Evolutionary conservation across 2,329 filamentous ascomycete species (phyloP).

Genomic region (Ophiostoma quercus): DNA sequence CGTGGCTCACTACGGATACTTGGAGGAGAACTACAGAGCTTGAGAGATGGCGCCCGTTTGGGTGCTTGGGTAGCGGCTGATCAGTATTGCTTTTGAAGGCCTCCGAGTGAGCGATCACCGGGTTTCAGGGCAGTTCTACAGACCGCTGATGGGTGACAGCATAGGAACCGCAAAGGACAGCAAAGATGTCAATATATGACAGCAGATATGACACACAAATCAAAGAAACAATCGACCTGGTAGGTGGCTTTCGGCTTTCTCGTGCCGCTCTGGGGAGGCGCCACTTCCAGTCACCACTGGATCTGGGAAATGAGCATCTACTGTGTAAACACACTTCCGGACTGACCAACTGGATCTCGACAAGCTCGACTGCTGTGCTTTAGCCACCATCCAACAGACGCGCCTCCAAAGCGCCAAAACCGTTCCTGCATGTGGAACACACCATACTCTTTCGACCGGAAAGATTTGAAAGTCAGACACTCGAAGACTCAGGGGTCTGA

Average conservation of each 20-base stretch:
- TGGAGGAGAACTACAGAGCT: too few relatives aligned
- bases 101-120: neutral
- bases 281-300: neutral
- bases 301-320: constrained; percentile 9
- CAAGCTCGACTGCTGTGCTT: neutral
- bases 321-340: neutral
- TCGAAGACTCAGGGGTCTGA: neutral
- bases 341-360: neutral
- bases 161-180: too few relatives aligned
- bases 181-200: neutral
- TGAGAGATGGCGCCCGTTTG: neutral
- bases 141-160: too few relatives aligned
- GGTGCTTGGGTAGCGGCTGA: neutral
- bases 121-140: too few relatives aligned
- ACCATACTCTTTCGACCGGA: neutral
- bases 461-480: neutral
- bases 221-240: neutral
- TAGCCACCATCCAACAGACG: neutral
- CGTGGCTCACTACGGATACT: neutral
- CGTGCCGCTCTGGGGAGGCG: neutral
- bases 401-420: neutral
- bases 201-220: neutral
- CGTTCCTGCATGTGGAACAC: constrained; percentile 2
- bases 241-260: neutral
- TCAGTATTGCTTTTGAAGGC: neutral